These are phyloP conservation scores for Fusarium illudens DNA, from an alignment of 2,329 filamentous ascomycete species.

Conservation along the genomic window DNA sequence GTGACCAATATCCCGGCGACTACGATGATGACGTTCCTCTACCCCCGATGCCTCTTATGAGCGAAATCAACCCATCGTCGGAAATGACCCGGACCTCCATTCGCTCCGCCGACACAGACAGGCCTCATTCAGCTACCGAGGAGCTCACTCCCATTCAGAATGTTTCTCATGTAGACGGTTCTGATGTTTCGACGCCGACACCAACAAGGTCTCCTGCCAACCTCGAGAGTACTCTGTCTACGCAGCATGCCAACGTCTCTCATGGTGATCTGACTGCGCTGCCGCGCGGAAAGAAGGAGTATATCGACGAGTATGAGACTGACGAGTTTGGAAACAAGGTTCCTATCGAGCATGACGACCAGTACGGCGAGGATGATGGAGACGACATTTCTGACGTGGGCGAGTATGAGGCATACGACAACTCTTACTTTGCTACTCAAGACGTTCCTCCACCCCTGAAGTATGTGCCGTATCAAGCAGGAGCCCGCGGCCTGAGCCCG, in stretches of 20 bases:
- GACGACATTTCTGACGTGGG: constrained; percentile 42
- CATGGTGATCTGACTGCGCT: constrained; percentile 66
- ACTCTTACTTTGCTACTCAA: constrained; percentile 65
- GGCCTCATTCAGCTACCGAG: constrained; percentile 73
- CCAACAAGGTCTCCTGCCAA: constrained; percentile 64
- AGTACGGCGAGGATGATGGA: constrained; percentile 50
- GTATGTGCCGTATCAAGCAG: constrained; percentile 74
- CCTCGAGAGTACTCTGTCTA: constrained; percentile 69
- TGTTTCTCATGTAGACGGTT: constrained; percentile 67
- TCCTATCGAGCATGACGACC: constrained; percentile 53
- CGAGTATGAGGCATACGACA: constrained; percentile 52
- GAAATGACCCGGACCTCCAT: constrained; percentile 90
- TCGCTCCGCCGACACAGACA: constrained; percentile 79
- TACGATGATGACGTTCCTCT: constrained; percentile 64
- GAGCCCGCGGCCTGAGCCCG: constrained; percentile 80
- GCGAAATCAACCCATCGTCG: constrained; percentile 84
- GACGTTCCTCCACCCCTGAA: constrained; percentile 70
- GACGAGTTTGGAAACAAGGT: constrained; percentile 56
- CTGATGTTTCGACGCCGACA: constrained; percentile 70
- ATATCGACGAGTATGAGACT: constrained; percentile 57
- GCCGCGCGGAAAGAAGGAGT: constrained; percentile 57
- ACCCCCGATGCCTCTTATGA: constrained; percentile 88
- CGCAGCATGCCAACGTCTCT: constrained; percentile 71
- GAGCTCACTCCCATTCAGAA: constrained; percentile 69
- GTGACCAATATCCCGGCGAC: constrained; percentile 58